Percentiles rank a stretch among this genome's conserved stretches.
Conservation (phyloP, 1,284 basidiomycete genomes). For the Afroboletus lepidellus region DNA sequence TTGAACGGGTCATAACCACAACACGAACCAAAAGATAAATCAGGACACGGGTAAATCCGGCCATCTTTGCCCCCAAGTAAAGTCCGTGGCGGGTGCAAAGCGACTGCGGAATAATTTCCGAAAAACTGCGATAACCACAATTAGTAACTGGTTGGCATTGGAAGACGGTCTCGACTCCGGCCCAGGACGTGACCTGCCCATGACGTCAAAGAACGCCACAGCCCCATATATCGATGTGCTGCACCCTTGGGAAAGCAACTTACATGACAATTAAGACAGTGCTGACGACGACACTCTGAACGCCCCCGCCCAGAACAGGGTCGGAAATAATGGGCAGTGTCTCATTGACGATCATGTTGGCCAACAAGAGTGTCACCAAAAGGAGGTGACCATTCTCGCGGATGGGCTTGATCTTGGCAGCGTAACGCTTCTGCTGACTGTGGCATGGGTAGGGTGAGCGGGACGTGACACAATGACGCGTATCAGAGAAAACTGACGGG, state of each 20-base stretch:
- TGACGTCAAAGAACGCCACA: background rate
- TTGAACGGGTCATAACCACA: slow-evolving; percentile 1
- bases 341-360: slow-evolving; percentile 92
- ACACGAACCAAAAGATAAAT: slow-evolving; percentile 66
- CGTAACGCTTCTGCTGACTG: slow-evolving; percentile 77
- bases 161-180: background rate
- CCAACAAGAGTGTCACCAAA: slow-evolving; percentile 78
- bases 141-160: background rate
- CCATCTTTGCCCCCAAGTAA: slow-evolving; percentile 89
- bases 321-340: slow-evolving; percentile 90
- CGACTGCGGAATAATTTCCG: slow-evolving; percentile 90
- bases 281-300: slow-evolving; percentile 78
- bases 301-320: slow-evolving; percentile 82
- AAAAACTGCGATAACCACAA: slow-evolving; percentile 50
- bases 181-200: too few species aligned
- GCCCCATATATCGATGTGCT: background rate
- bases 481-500: slow-evolving; percentile 46
- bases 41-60: slow-evolving; percentile 68
- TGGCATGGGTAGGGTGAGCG: background rate
- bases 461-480: background rate
- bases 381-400: slow-evolving; percentile 83
- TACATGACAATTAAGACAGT: slow-evolving; percentile 86
- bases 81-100: slow-evolving; percentile 92
- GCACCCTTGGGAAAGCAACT: slow-evolving; percentile 27
- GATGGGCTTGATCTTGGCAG: slow-evolving; percentile 84